phyloP scores from a whole-genome alignment of 2,329 filamentous ascomycete genomes.

The Venturia pyrina region DNA sequence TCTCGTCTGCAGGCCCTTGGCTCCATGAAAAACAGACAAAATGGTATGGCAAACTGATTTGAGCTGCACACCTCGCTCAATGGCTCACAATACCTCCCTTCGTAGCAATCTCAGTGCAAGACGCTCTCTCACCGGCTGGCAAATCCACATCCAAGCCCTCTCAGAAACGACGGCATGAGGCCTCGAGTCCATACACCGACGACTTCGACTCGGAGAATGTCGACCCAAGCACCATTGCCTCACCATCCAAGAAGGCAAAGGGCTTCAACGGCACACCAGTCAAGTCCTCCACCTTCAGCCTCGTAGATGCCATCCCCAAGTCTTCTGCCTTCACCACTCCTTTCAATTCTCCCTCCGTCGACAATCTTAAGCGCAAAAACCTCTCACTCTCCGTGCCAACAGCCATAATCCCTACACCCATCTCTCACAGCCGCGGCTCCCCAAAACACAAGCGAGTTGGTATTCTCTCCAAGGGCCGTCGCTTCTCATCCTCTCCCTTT shows the following conservation, averaged over 20 bases:
- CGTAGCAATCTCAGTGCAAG: slow-evolving; percentile 13
- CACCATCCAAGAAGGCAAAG: slow-evolving; percentile 45
- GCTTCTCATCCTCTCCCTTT: slow-evolving; percentile 53
- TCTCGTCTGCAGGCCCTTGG: slow-evolving; percentile 61
- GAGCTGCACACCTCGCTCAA: slow-evolving; percentile 1
- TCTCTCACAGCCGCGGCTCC: slow-evolving; percentile 56
- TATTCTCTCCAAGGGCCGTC: slow-evolving; percentile 52
- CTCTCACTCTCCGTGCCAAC: slow-evolving; percentile 28
- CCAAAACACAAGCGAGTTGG: slow-evolving; percentile 62
- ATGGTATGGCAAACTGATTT: slow-evolving; percentile 33
- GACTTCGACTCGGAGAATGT: slow-evolving; percentile 47
- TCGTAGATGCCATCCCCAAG: slow-evolving; percentile 18
- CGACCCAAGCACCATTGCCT: slow-evolving; percentile 42
- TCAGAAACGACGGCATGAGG: slow-evolving; percentile 35
- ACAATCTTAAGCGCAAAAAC: slow-evolving; percentile 27
- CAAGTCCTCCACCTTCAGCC: slow-evolving; percentile 32
- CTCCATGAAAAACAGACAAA: slow-evolving; percentile 68
- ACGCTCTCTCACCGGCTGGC: neutral
- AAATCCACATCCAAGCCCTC: slow-evolving; percentile 17
- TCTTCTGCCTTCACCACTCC: slow-evolving; percentile 15
- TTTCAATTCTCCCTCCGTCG: slow-evolving; percentile 17
- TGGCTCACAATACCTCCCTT: slow-evolving; percentile 14
- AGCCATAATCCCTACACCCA: slow-evolving; percentile 33
- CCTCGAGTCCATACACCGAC: slow-evolving; percentile 31
- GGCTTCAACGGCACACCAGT: slow-evolving; percentile 25